Base-by-base conservation (phyloP, 345 rosid species). In the Chamaenerion angustifolium region DNA sequence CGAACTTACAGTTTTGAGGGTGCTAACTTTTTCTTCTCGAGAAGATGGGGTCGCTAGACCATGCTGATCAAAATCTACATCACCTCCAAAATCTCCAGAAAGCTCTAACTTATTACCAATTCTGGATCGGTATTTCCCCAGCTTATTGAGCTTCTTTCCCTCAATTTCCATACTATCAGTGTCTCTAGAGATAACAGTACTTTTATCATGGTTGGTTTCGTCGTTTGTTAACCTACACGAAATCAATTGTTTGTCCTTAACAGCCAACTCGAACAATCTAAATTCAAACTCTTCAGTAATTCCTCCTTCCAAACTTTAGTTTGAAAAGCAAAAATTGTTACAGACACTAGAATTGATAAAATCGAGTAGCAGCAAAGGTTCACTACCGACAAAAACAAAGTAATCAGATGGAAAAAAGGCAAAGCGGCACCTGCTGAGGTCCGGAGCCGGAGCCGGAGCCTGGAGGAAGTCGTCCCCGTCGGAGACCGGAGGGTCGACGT, bases 11-110 rank as follows among this genome's bases (percentile, higher is more conserved):
- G 89, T 92, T 71, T 87, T 92, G 51, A 92, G 95, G 71, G 83
- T 92, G 84, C 93, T 87, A 48, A 92, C 80, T 77, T 82, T 92
- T 74, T 92, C 98, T 60, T 92, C 98, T 11, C 93, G 89, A 19
- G 84, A 76, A 0, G 84, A 77, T 46, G 78, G 42, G 65, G 75
- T 64, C 3, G 77, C 88, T 59, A 76, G 95, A 56, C 73, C 66
- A 53, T 69, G 71, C 64, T 69, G 94, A 56, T 87, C 98, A 49
- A 77, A 76, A 48, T 84, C 98, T 0, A 57, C 84, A 63, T 84
- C 96, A 56, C 61, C 82, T 60, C 85, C 96, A 64, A 59, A 78
- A 46, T 90, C 98, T 55, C 74, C 64, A 47, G 81, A 69, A 13
- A 65, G 70, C 45, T 83, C 98, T 5, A 61, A 42, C 71, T 80